Percentiles rank a stretch among this genome's conserved stretches.
Conservation (phyloP, 164 flowering plant genomes). For the Annona cherimola region DNA sequence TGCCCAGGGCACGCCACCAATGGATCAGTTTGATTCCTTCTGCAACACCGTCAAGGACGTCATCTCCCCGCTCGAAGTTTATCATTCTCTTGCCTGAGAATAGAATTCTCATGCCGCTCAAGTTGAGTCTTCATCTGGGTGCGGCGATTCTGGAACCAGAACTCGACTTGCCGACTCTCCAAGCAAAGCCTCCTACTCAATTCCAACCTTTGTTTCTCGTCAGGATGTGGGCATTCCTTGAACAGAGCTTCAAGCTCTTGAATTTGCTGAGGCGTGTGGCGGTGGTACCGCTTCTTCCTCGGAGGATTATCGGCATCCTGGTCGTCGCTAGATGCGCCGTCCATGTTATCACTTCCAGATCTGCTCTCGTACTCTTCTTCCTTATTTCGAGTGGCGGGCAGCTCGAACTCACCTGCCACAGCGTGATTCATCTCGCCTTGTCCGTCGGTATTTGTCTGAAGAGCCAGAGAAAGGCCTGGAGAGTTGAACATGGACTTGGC, state of each 20-base stretch:
- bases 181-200: constrained; percentile 72
- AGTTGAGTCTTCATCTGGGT: constrained; percentile 99
- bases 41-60: too few relatives aligned
- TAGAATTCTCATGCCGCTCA: too few relatives aligned
- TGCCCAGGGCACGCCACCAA: too few relatives aligned
- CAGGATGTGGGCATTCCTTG: constrained; percentile 98
- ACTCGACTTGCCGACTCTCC: constrained; percentile 91
- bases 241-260: constrained; percentile 95
- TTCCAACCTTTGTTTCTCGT: constrained; percentile 92
- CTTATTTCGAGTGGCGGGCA: constrained; percentile 39
- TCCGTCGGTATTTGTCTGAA: constrained; percentile 68
- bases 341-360: constrained; percentile 94
- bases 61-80: too few relatives aligned
- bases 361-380: constrained; percentile 93
- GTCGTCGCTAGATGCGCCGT: constrained; percentile 85
- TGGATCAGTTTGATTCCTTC: too few relatives aligned
- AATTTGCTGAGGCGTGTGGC: constrained; percentile 99
- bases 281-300: constrained; percentile 85
- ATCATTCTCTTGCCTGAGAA: too few relatives aligned
- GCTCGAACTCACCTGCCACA: constrained; percentile 44
- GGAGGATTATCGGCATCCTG: constrained; percentile 76
- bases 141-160: constrained; percentile 96
- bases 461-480: too few relatives aligned
- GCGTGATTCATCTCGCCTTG: constrained; percentile 47
- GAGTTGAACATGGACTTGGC: too few relatives aligned